Conservation (phyloP, 768 basidiomycete genomes). For the Podaxis sp. region DNA sequence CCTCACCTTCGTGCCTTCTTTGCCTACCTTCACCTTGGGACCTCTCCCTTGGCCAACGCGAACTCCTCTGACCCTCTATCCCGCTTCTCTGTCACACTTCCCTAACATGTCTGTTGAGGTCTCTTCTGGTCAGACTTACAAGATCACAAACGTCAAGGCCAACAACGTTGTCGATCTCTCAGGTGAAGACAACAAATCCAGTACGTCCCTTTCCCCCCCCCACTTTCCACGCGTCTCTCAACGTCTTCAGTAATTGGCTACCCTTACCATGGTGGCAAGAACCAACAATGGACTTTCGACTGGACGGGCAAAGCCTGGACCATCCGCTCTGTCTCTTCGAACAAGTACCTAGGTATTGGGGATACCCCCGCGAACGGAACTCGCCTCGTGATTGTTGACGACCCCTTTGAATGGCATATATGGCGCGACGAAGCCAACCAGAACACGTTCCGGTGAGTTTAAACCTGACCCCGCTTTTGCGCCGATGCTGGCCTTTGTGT, state of each 20-base stretch:
- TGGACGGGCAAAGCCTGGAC: slow-evolving; percentile 34
- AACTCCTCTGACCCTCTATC: not conserved
- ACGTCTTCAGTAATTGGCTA: slow-evolving; percentile 44
- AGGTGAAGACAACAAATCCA: slow-evolving; percentile 41
- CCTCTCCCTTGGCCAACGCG: not conserved
- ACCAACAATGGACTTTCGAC: slow-evolving; percentile 54
- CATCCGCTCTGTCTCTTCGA: slow-evolving; percentile 37
- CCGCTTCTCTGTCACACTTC: not conserved
- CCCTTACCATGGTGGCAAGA: slow-evolving; percentile 33
- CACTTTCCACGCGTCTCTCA: not conserved
- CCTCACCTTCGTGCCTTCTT: not conserved
- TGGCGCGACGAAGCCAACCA: slow-evolving; percentile 38
- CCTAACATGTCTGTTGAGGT: slow-evolving; percentile 24
- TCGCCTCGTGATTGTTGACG: slow-evolving; percentile 30
- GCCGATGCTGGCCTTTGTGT: not conserved
- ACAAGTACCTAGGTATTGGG: slow-evolving; percentile 35
- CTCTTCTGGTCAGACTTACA: slow-evolving; percentile 36
- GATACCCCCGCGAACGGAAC: slow-evolving; percentile 38
- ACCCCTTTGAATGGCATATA: slow-evolving; percentile 45
- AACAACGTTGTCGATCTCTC: slow-evolving; percentile 55
- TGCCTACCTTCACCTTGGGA: not conserved
- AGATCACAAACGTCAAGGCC: slow-evolving; percentile 45
- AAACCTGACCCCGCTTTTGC: not conserved
- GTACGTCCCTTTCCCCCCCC: slow-evolving; percentile 24
- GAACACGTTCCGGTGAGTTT: slow-evolving; percentile 37